Evolutionary conservation across 495 filamentous ascomycete genomes (phyloP), one percentile per base, ranked within the genome.

Genomic region (Penicillium macrosclerotiorum): DNA sequence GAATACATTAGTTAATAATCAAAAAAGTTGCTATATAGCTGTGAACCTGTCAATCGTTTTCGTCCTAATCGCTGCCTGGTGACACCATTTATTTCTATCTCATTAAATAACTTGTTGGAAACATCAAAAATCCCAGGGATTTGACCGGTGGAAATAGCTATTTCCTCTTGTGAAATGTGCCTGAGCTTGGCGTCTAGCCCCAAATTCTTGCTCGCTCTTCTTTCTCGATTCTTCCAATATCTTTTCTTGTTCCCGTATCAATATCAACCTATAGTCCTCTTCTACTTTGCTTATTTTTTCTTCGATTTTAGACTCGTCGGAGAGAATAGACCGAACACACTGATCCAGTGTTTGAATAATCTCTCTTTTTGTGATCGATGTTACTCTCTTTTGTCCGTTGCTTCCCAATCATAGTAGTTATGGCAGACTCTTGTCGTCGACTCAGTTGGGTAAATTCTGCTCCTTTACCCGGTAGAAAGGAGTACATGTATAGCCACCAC

Each of bases 401-500:
- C n/a, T 27, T 45, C 31, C 42, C 42, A 27, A 37, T 37, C 32
- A 45, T 26, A 12, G 5, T 19, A 11, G 6, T 8, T 1, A 27
- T 45, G 14, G 8, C 20, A 30, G 7, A 11, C 6, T 37, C 32
- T 37, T 18, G 42, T 22, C 22, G 18, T 17, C 27, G 19, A 6
- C 13, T 45, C 32, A 18, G 31, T 37, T 14, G 31, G 9, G 42
- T 45, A 19, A 37, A 45, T 30, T 37, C 32, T 37, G 31, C 5
- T 16, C 22, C 42, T 27, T 37, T 45, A 1, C 42, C 32, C 30
- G 42, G 42, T 1, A 37, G 5, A 37, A 45, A 45, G 22, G 42
- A 45, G 32, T 14, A 45, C 1, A 45, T 26, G 32, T 37, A 45
- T 16, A 19, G 42, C 42, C 42, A 37, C 42, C 42, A 45, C 37